Conservation (phyloP, 306 rosid species). For the Castanea sativa region DNA sequence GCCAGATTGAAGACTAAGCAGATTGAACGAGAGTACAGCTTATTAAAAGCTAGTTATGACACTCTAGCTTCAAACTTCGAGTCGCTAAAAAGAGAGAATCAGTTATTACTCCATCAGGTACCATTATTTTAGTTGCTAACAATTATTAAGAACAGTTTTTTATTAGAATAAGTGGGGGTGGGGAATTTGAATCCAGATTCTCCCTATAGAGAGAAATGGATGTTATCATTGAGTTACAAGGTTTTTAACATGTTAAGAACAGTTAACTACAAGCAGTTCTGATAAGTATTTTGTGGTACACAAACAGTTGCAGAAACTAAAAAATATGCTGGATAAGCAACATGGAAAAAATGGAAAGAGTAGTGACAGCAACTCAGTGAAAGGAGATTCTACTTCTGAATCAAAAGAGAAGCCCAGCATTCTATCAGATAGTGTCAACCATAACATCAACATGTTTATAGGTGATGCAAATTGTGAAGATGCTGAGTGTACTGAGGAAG, state of each 20-base stretch:
- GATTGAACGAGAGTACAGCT: conserved; percentile 55
- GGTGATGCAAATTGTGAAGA: conserved; percentile 27
- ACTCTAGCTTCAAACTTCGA: conserved; percentile 60
- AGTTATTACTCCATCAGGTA: conserved; percentile 67
- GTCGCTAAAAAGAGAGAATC: conserved; percentile 70
- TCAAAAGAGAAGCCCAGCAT: conserved; percentile 45
- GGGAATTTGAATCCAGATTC: background rate
- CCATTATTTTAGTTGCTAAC: background rate
- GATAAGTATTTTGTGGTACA: background rate
- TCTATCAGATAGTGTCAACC: conserved; percentile 36
- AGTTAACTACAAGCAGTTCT: background rate
- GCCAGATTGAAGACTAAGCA: conserved; percentile 92
- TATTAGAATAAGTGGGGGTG: too few species aligned
- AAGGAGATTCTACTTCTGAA: conserved; percentile 33
- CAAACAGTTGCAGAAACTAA: conserved; percentile 71
- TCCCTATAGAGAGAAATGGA: background rate
- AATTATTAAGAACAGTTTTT: background rate
- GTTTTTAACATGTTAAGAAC: background rate
- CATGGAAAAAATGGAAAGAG: conserved; percentile 31
- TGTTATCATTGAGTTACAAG: too few species aligned
- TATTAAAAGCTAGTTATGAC: conserved; percentile 51
- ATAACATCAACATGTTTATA: background rate
- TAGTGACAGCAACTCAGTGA: conserved; percentile 49
- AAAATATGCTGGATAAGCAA: conserved; percentile 41
- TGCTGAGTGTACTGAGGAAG: conserved; percentile 51